Conservation (phyloP, 208 protist genomes). For the Leptomonas seymouri region DNA sequence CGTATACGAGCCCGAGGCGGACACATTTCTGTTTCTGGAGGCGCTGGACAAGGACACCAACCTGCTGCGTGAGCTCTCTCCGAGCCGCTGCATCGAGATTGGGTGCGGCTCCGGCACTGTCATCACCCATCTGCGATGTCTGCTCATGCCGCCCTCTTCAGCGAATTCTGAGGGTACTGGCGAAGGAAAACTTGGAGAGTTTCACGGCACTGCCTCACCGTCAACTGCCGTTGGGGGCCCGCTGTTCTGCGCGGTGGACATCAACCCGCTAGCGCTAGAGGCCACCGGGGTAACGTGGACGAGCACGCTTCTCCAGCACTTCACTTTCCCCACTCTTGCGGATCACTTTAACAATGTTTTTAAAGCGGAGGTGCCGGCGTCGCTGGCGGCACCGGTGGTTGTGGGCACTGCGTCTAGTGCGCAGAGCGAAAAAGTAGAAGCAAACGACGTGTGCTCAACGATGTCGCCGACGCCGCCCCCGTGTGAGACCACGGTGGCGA, state of each 20-base stretch:
- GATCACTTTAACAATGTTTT: constrained; percentile 1
- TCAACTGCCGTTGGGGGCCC: constrained; percentile 11
- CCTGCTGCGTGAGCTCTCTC: constrained; percentile 37
- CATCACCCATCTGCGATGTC: constrained; percentile 70
- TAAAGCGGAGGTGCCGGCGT: neutral
- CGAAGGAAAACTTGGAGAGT: neutral
- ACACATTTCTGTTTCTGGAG: constrained; percentile 88
- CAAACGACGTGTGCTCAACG: neutral
- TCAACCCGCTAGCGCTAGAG: constrained; percentile 84
- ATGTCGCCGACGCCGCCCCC: neutral
- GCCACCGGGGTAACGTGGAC: constrained; percentile 78
- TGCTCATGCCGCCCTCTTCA: constrained; percentile 24
- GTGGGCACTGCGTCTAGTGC: neutral
- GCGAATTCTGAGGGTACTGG: neutral
- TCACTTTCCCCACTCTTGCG: constrained; percentile 8
- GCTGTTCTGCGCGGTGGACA: constrained; percentile 66
- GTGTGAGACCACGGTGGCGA: neutral
- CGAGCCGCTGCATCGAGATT: constrained; percentile 73
- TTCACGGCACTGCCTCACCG: neutral
- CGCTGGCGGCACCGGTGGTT: constrained; percentile 14
- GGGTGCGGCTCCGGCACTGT: constrained; percentile 87
- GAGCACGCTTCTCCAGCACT: constrained; percentile 45
- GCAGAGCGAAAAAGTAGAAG: too few species aligned
- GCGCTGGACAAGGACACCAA: constrained; percentile 64
- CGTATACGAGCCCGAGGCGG: constrained; percentile 91